Evolutionary conservation across 768 basidiomycete species (phyloP).

Genomic region (Termitomyces eurrhizus): DNA sequence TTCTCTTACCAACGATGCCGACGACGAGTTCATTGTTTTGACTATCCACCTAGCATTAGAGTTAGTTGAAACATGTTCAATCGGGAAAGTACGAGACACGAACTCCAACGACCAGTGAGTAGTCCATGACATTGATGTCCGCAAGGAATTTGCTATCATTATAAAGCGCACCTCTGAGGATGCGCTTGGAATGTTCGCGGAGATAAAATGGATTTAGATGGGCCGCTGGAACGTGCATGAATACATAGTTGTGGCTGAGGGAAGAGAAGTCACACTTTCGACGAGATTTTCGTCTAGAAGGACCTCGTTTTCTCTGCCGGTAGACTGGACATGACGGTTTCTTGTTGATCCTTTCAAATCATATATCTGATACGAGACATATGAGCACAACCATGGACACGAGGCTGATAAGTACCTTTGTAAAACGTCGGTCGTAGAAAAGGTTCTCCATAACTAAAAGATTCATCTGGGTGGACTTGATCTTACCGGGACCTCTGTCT

Average conservation of each 20-base stretch:
- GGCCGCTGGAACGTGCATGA: constrained; percentile 50
- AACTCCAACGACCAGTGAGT: constrained; percentile 88
- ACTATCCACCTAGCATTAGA: constrained; percentile 62
- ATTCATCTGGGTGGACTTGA: constrained; percentile 89
- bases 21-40: constrained; percentile 87
- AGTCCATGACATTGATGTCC: constrained; percentile 96
- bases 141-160: constrained; percentile 96
- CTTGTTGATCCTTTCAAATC: constrained; percentile 96
- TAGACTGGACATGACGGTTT: constrained; percentile 89
- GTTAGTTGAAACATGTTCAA: neutral
- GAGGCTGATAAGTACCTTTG: constrained; percentile 50
- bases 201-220: constrained; percentile 89
- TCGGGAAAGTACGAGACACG: constrained; percentile 6
- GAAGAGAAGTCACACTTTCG: constrained; percentile 53
- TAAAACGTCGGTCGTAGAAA: constrained; percentile 89
- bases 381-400: neutral
- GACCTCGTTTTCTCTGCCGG: constrained; percentile 89
- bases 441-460: constrained; percentile 97
- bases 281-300: constrained; percentile 95
- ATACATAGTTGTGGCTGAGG: neutral
- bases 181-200: constrained; percentile 94
- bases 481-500: constrained; percentile 59
- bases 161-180: constrained; percentile 83
- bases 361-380: constrained; percentile 61
- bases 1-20: constrained; percentile 86